These are phyloP conservation scores for Dictyostelium brefeldianum DNA, from an alignment of 78 protist genomes.

Conservation along the genomic window DNA sequence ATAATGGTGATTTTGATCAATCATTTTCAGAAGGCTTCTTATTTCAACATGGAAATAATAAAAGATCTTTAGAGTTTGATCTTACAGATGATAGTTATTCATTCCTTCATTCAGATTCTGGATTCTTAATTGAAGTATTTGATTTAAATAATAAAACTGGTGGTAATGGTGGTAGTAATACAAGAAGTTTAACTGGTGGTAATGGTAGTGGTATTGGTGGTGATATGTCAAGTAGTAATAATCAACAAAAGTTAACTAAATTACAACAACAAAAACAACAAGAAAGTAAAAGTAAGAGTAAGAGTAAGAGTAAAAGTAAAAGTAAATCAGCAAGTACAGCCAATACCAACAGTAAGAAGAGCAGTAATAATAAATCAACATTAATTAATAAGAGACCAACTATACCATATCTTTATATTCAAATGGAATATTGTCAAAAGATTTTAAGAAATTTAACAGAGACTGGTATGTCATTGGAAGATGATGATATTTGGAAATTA, in stretches of 20 bases:
- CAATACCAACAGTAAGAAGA: slow-evolving; percentile 7
- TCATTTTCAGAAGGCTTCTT: slow-evolving; percentile 24
- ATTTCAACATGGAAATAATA: slow-evolving; percentile 13
- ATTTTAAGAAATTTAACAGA: slow-evolving; percentile 71
- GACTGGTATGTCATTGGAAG: slow-evolving; percentile 59
- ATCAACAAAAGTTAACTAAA: neutral
- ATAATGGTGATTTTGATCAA: neutral
- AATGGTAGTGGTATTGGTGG: neutral
- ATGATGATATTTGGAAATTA: slow-evolving; percentile 80
- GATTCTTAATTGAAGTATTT: slow-evolving; percentile 41
- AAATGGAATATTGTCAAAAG: slow-evolving; percentile 86
- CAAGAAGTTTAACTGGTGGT: slow-evolving; percentile 44
- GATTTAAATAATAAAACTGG: slow-evolving; percentile 52
- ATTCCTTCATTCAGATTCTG: slow-evolving; percentile 68
- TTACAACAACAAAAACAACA: neutral
- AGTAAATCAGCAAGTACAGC: neutral
- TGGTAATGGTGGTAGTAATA: neutral
- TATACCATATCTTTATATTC: slow-evolving; percentile 76
- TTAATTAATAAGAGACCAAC: neutral
- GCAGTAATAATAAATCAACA: neutral
- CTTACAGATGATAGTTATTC: slow-evolving; percentile 73
- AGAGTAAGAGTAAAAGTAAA: neutral
- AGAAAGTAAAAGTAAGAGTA: neutral
- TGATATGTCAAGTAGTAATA: neutral
- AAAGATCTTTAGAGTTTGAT: slow-evolving; percentile 49